Evolutionary conservation across 495 filamentous ascomycete genomes (phyloP).

Genomic region (Penicillium maclennaniae): DNA sequence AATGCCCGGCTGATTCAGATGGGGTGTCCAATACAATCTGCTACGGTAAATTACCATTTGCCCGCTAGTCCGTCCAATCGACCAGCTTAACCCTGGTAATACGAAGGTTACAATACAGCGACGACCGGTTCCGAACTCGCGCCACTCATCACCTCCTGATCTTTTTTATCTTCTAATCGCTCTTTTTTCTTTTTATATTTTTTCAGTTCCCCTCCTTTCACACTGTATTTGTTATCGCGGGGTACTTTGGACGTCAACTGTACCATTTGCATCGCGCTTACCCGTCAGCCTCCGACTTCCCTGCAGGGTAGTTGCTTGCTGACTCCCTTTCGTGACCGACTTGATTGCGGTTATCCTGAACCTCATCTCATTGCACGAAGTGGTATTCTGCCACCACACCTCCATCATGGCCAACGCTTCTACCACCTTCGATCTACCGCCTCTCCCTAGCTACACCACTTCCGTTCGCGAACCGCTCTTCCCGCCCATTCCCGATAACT

Average conservation of each 20-base stretch:
- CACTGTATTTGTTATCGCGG: slow-evolving; percentile 6
- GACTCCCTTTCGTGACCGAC: slow-evolving; percentile 1
- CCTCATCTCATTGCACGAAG: not conserved
- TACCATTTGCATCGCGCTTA: slow-evolving; percentile 7
- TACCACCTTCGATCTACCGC: slow-evolving; percentile 57
- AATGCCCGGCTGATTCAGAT: not conserved
- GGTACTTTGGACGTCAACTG: not conserved
- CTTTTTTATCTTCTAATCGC: slow-evolving; percentile 11
- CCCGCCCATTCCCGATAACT: slow-evolving; percentile 74
- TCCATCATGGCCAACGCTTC: slow-evolving; percentile 42
- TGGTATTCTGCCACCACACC: not conserved
- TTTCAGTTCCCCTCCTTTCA: slow-evolving; percentile 10
- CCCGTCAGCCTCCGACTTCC: slow-evolving; percentile 18
- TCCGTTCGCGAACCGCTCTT: slow-evolving; percentile 65
- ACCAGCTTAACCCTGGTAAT: not conserved
- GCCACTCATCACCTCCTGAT: slow-evolving; percentile 18
- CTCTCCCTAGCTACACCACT: slow-evolving; percentile 70
- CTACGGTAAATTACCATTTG: not conserved
- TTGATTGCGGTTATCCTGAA: not conserved
- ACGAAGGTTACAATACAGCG: not conserved
- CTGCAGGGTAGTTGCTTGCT: slow-evolving; percentile 8
- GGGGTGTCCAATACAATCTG: not conserved
- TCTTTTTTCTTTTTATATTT: no score
- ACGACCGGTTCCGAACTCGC: slow-evolving; percentile 5
- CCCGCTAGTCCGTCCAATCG: not conserved